Base-by-base conservation (phyloP, 768 basidiomycete genomes). In the Kwoniella sp. region DNA sequence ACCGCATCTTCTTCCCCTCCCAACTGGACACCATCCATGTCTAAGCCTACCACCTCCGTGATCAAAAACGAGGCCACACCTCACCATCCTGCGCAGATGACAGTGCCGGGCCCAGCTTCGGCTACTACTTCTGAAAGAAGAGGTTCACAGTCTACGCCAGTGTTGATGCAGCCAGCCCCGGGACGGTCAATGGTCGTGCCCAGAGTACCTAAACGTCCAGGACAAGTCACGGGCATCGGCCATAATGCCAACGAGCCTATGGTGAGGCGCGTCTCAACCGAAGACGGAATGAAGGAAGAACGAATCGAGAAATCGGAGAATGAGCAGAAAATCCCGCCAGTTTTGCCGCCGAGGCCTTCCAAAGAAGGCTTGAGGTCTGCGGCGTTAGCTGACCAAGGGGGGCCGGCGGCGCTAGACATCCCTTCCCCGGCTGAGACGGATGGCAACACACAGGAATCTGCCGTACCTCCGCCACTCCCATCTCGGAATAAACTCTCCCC, bases 101-200 rank as follows among this genome's bases (percentile, higher is more conserved):
- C 56, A n/a, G 30, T 53, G n/a, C n/a, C n/a, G n/a, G n/a, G n/a
- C 22, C 11, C 34, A 17, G 12, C 52, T 7, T 11, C 47, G 31
- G 45, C n/a, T 4, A 28, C 31, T 17, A 22, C 59, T 17, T 22
- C 60, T 13, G 38, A 22, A 13, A 55, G 64, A 3, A 34, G 60
- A 45, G 17, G 56, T 20, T 69, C 56, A 11, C n/a, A 15, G 22
- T 60, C 65, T 4, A 55, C 63, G 15, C 67, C 74, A 7, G 72
- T 79, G 0, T 61, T 54, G 25, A 65, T 58, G 7, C 78, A 79
- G 53, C 78, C 78, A 23, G 30, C 61, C 4, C 66, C 64, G 2
- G 70, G 70, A 5, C 67, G 65, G 52, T 66, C 67, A 3, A 79
- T 79, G 78, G 72, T 77, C 0, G 78, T 79, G 12, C 78, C 78